These are phyloP conservation scores for Gaeumannomyces sp. DNA, from an alignment of 2,329 filamentous ascomycete species.

Conservation along the genomic window DNA sequence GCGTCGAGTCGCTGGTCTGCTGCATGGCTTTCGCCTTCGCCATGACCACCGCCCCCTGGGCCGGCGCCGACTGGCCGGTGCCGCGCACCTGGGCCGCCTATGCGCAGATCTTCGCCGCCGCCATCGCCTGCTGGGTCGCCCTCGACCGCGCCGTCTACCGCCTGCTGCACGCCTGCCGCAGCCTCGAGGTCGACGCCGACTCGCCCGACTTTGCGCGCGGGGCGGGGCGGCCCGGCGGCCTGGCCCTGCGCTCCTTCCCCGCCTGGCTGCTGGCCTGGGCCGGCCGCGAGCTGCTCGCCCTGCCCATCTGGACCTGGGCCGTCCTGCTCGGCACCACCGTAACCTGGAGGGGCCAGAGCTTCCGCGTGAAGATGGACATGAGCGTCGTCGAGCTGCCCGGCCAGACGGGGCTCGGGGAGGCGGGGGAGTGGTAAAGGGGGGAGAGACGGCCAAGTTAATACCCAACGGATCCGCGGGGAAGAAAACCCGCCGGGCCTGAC, in stretches of 20 bases:
- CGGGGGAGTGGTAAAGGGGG: neutral
- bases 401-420: neutral
- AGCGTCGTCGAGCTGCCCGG: slow-evolving; percentile 53
- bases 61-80: slow-evolving; percentile 45
- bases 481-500: neutral
- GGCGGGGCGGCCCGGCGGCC: slow-evolving; percentile 28
- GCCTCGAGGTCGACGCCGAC: slow-evolving; percentile 63
- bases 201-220: slow-evolving; percentile 68
- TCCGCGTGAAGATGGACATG: slow-evolving; percentile 79
- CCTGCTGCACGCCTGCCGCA: slow-evolving; percentile 65
- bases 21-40: slow-evolving; percentile 75
- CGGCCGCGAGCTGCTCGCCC: slow-evolving; percentile 71
- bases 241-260: slow-evolving; percentile 38
- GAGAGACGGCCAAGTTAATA: slow-evolving; percentile 17
- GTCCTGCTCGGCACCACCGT: slow-evolving; percentile 84
- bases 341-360: slow-evolving; percentile 76
- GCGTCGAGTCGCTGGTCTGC: slow-evolving; percentile 82
- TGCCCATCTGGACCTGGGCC: slow-evolving; percentile 87
- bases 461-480: neutral
- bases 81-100: slow-evolving; percentile 64
- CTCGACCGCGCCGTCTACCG: slow-evolving; percentile 70
- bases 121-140: slow-evolving; percentile 64
- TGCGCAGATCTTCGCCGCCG: slow-evolving; percentile 56
- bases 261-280: slow-evolving; percentile 82
- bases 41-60: slow-evolving; percentile 64